Percentiles rank a stretch among this genome's conserved stretches.
phyloP scores from a whole-genome alignment of 805 yeast genomes.

The Lachancea sp. region DNA sequence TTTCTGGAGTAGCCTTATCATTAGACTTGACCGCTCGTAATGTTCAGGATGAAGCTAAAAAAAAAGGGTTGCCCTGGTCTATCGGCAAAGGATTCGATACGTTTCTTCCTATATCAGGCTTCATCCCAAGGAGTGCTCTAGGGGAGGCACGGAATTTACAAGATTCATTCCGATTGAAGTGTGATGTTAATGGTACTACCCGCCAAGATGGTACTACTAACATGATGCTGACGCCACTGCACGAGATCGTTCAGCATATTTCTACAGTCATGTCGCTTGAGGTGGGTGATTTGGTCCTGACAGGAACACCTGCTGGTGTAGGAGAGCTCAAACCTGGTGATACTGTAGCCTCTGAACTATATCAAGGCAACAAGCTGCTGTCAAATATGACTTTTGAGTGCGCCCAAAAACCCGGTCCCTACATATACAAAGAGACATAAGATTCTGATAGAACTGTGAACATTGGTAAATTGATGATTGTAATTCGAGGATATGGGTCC shows the following conservation, averaged over 20 bases:
- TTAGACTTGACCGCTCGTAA: conserved; percentile 94
- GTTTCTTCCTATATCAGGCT: conserved; percentile 76
- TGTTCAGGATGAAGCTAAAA: conserved; percentile 90
- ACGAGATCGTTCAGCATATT: conserved; percentile 70
- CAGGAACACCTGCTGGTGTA: conserved; percentile 99
- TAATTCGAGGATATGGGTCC: too few species aligned
- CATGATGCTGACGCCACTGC: conserved; percentile 85
- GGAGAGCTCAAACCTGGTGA: conserved; percentile 81
- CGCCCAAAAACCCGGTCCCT: conserved; percentile 53
- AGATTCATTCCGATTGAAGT: conserved; percentile 23
- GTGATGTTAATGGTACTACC: conserved; percentile 55
- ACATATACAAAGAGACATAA: conserved; percentile 42
- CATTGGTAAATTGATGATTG: too few species aligned
- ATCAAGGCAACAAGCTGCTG: conserved; percentile 49
- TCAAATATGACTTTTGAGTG: conserved; percentile 39
- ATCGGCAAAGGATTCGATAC: conserved; percentile 97
- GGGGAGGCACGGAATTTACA: conserved; percentile 55
- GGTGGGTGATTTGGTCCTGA: conserved; percentile 83
- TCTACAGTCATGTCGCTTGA: conserved; percentile 86
- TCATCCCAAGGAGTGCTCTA: conserved; percentile 59
- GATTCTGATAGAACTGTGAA: too few species aligned
- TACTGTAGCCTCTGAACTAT: conserved; percentile 54
- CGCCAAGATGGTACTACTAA: conserved; percentile 71
- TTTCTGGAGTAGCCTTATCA: conserved; percentile 83
- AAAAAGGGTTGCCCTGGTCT: conserved; percentile 93